phyloP scores from a whole-genome alignment of 805 yeast species.

The Metschnikowia bowlesiae region DNA sequence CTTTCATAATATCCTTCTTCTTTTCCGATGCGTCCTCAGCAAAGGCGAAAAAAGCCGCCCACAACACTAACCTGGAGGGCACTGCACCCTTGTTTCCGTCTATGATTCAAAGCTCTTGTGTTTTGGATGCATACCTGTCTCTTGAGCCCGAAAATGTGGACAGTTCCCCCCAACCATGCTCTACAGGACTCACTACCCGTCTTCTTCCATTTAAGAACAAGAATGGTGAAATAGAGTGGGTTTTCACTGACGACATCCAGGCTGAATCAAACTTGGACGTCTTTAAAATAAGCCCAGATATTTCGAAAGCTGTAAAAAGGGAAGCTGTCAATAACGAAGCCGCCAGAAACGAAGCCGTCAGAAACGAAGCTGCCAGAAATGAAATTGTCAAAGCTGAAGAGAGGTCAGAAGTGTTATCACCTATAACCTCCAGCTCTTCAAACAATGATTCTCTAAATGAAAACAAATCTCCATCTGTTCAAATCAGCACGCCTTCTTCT shows the following conservation, averaged over 20 bases:
- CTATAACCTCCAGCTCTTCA: constrained; percentile 35
- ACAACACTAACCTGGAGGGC: neutral
- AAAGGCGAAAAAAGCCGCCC: constrained; percentile 2
- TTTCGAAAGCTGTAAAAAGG: neutral
- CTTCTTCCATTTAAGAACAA: constrained; percentile 48
- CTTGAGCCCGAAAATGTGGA: constrained; percentile 1
- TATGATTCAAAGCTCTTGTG: constrained; percentile 3
- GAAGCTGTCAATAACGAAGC: neutral
- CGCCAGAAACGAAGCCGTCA: too few relatives aligned
- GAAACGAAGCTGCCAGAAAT: too few relatives aligned
- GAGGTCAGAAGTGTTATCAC: constrained; percentile 23
- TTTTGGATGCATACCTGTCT: neutral
- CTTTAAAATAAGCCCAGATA: constrained; percentile 17
- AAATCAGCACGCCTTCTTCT: constrained; percentile 28
- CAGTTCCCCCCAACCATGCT: constrained; percentile 35
- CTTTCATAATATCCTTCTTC: constrained; percentile 1
- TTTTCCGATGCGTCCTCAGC: neutral
- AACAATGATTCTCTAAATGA: constrained; percentile 29
- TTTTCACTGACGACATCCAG: constrained; percentile 41
- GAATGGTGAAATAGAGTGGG: constrained; percentile 57
- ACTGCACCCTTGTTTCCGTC: constrained; percentile 12
- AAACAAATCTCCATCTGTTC: constrained; percentile 22
- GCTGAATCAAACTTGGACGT: constrained; percentile 27
- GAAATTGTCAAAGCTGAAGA: constrained; percentile 3
- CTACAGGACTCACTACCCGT: constrained; percentile 47